Conservation (phyloP, 257 asterid genomes). For the Ilex aquifolium region DNA sequence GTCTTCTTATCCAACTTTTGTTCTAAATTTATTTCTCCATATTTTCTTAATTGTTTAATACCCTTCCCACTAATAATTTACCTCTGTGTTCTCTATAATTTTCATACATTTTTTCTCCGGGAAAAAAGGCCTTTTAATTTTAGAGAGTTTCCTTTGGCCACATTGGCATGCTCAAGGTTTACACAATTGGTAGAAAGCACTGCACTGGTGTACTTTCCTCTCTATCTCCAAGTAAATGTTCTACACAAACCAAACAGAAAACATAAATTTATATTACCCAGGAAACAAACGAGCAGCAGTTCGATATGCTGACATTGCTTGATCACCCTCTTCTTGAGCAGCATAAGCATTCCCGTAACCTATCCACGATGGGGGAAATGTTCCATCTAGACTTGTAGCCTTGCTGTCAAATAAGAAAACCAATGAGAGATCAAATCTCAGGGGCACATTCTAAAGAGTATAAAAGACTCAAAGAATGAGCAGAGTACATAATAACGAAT, state of each 20-base stretch:
- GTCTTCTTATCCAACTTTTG: too few relatives aligned
- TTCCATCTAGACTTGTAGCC: slow-evolving; percentile 92
- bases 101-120: too few relatives aligned
- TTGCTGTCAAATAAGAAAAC: slow-evolving; percentile 51
- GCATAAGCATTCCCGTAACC: slow-evolving; percentile 96
- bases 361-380: slow-evolving; percentile 97
- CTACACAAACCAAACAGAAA: slow-evolving; percentile 1
- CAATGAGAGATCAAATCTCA: slow-evolving; percentile 1
- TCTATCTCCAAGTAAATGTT: background rate
- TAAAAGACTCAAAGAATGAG: background rate
- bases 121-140: too few relatives aligned
- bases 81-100: too few relatives aligned
- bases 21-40: too few relatives aligned
- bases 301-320: slow-evolving; percentile 98
- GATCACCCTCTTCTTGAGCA: slow-evolving; percentile 97
- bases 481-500: background rate
- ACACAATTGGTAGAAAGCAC: too few relatives aligned
- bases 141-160: too few relatives aligned
- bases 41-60: too few relatives aligned
- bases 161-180: too few relatives aligned
- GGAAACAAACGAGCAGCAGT: slow-evolving; percentile 99
- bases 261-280: slow-evolving; percentile 47
- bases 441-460: slow-evolving; percentile 12
- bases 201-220: too few relatives aligned
- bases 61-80: too few relatives aligned